Base-by-base conservation (phyloP, 2,329 filamentous ascomycete species). In the Cordyceps militaris region DNA sequence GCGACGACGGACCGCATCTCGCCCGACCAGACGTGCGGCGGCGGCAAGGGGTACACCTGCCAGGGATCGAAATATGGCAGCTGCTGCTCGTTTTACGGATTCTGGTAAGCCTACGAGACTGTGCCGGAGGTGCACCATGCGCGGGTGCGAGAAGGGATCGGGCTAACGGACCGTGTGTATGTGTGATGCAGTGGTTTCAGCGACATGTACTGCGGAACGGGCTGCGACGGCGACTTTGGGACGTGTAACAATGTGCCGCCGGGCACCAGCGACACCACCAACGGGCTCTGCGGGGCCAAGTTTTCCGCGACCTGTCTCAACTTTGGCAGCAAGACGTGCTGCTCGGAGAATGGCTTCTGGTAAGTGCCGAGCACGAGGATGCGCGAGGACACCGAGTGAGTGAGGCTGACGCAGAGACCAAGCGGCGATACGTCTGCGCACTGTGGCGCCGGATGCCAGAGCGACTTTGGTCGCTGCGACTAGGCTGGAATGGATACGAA, bases 61-160 rank as follows among this genome's bases (percentile, higher is more conserved):
- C 63, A 69, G 48, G 69, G 67, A 23, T 73, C 71, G 0, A 53
- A 30, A 14, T 71, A 69, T 50, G 72, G 72, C 6, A 66, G 67
- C 61, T 76, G 74, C 63, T 77, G 74, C 58, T 75, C 73, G 3
- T 66, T 63, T 57, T 71, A 70, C 55, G 73, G 73, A n/a, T 74
- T 63, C 59, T 76, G 73, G 72, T 72, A 64, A 64, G 69, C 64
- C 14, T 26, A 8, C 4, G 16, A 14, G 13, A 16, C 24, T 10
- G 5, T 24, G 9, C 24, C 36, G 36, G 36, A 47, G 19, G 38
- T 48, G 23, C 8, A 14, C 4, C 19, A 24, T 23, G 32, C 48
- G 16, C 34, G 34, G 50, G 34, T 28, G 50, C 19, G 57, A 52
- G 47, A 32, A 43, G 7, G 9, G 44, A 3, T 32, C n/a, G n/a